Evolutionary conservation across 2,329 filamentous ascomycete species (phyloP).

Genomic region (Corynespora cassiicola): DNA sequence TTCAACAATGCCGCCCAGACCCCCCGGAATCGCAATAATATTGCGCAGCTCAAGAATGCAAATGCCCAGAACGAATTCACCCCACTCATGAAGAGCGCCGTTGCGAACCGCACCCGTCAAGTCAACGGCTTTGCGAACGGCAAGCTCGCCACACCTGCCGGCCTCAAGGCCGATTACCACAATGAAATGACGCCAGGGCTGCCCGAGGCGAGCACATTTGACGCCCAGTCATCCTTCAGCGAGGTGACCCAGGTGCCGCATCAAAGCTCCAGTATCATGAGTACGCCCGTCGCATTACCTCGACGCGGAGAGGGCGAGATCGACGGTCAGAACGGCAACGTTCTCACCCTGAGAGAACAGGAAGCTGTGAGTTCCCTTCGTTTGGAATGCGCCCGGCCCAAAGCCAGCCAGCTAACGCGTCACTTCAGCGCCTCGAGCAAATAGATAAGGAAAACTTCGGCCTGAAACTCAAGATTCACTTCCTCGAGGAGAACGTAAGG

Average conservation of each 20-base stretch:
- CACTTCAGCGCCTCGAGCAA: conserved; percentile 78
- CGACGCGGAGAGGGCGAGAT: conserved; percentile 71
- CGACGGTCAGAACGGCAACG: conserved; percentile 85
- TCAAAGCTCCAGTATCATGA: conserved; percentile 77
- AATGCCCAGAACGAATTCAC: conserved; percentile 81
- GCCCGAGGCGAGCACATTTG: conserved; percentile 73
- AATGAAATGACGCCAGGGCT: conserved; percentile 79
- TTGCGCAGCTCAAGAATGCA: conserved; percentile 64
- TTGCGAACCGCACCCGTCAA: conserved; percentile 67
- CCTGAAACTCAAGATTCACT: conserved; percentile 95
- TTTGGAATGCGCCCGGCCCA: too few species aligned
- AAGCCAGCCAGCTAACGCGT: too few species aligned
- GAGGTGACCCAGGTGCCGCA: conserved; percentile 77
- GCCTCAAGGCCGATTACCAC: conserved; percentile 65
- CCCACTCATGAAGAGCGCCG: conserved; percentile 83
- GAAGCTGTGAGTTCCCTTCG: conserved; percentile 80
- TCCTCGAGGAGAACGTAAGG: conserved; percentile 86
- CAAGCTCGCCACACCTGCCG: conserved; percentile 67
- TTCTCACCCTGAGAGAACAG: conserved; percentile 90
- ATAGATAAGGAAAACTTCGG: conserved; percentile 99
- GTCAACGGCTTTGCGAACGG: conserved; percentile 47
- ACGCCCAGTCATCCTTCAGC: conserved; percentile 55
- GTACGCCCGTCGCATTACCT: conserved; percentile 78
- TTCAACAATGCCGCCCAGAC: conserved; percentile 74
- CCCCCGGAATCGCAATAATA: conserved; percentile 75